Percentiles rank a stretch among this genome's conserved stretches.
phyloP scores from a whole-genome alignment of 495 filamentous ascomycete genomes.

The Aspergillus asperescens region DNA sequence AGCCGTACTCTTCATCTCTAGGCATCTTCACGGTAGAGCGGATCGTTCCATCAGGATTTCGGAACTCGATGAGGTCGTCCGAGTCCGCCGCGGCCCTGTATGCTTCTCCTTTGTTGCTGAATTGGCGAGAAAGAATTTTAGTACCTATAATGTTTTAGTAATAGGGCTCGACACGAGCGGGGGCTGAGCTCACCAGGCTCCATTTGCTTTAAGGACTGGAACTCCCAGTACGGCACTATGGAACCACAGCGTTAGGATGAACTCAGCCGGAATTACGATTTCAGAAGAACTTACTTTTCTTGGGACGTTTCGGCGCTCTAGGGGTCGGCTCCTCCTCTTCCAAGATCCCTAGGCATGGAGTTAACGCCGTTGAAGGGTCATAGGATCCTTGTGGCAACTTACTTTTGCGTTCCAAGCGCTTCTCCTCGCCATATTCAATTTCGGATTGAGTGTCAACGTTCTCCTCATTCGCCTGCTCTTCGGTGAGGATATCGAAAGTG shows the following conservation, averaged over 20 bases:
- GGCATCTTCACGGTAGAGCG: conserved; percentile 6
- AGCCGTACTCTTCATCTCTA: conserved; percentile 20
- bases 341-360: conserved; percentile 41
- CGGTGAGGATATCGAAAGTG: conserved; percentile 65
- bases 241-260: neutral
- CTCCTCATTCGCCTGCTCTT: conserved; percentile 71
- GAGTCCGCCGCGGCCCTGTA: conserved; percentile 5
- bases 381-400: conserved; percentile 18
- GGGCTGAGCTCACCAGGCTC: neutral
- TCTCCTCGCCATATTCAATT: conserved; percentile 76
- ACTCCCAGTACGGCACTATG: conserved; percentile 6
- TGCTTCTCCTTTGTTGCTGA: neutral
- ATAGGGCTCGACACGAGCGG: neutral
- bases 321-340: conserved; percentile 58
- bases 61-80: conserved; percentile 5
- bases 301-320: conserved; percentile 51
- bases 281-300: conserved; percentile 31
- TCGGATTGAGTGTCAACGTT: conserved; percentile 90
- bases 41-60: conserved; percentile 5
- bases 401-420: conserved; percentile 78
- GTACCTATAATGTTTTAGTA: neutral
- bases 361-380: conserved; percentile 3
- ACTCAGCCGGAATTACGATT: neutral
- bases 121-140: neutral
- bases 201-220: neutral